Base-by-base conservation (phyloP, 768 basidiomycete genomes). In the Mycena latifolia region DNA sequence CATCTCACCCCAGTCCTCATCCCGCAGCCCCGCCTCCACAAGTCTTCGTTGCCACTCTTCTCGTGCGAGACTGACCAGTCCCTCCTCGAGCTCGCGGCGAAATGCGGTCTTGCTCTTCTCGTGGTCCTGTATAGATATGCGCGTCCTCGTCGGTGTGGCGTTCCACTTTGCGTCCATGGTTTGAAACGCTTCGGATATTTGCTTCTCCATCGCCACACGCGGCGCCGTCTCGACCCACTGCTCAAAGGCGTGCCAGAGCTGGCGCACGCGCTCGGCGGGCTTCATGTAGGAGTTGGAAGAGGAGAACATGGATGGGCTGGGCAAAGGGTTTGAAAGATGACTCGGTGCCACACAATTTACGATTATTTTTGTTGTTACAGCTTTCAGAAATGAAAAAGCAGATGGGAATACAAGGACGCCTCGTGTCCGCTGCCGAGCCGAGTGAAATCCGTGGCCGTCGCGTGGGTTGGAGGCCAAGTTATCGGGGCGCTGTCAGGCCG, bases 1-100 rank as follows among this genome's bases (percentile, higher is more conserved):
- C 69, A 85, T 83, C 51, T 79, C 76, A 3, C 76, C 78, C 85
- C 85, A 86, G 66, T 83, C 79, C 46, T 83, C 81, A 67, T 78
- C 77, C 47, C 70, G 67, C 57, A 86, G 77, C 20, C 78, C 75
- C 11, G 75, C 78, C 11, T 67, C 64, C 12, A 67, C 50, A 43
- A 85, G 74, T 58, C 77, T 70, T 18, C 69, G 64, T 48, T 82
- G 78, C 85, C 85, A 86, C 67, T 84, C 80, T 46, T 74, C 73
- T 53, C 81, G 75, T 29, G 80, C 76, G 33, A 74, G 71, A 11
- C 71, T 68, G 50, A 77, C 78, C 61, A 81, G 73, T 2, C 75
- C 71, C 48, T 78, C 77, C 58, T 77, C 77, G 9, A 79, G 70
- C 47, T 76, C 61, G 48, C 74, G 74, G 20, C 75, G 65, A 12